phyloP scores from a whole-genome alignment of 345 rosid genomes.

The Conringia planisiliqua region DNA sequence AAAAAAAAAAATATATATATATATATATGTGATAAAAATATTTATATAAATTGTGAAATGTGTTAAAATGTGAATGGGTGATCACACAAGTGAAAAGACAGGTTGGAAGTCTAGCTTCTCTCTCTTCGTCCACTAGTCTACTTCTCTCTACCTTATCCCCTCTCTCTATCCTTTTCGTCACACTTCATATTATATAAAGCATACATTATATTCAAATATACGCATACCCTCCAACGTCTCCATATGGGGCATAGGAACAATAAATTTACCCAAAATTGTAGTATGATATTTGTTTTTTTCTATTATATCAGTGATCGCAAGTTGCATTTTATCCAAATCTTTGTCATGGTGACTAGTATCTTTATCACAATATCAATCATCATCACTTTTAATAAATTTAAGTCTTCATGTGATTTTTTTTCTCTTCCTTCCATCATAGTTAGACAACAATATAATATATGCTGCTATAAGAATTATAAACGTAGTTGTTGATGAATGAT shows the following conservation, averaged over 20 bases:
- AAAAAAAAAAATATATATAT: too few species aligned
- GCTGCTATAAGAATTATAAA: not conserved
- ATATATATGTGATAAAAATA: too few species aligned
- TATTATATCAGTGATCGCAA: constrained; percentile 4
- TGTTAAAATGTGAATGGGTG: not conserved
- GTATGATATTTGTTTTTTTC: not conserved
- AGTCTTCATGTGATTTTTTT: not conserved
- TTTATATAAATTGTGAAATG: not conserved
- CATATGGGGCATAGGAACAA: not conserved
- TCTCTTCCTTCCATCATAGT: not conserved
- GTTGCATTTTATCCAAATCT: constrained; percentile 25
- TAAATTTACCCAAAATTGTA: not conserved
- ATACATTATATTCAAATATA: not conserved
- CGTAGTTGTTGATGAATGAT: not conserved
- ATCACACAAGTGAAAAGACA: constrained; percentile 16
- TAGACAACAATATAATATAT: not conserved
- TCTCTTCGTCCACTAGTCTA: constrained; percentile 8
- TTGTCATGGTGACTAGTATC: constrained; percentile 24
- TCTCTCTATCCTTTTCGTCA: not conserved
- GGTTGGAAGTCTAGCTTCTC: constrained; percentile 11
- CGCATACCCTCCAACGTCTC: not conserved
- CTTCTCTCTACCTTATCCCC: constrained; percentile 19
- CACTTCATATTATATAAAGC: not conserved
- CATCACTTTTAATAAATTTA: not conserved
- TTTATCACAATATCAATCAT: not conserved